Base-by-base conservation (phyloP, 179 eudicot genomes). In the Monotropa hypopitys region DNA sequence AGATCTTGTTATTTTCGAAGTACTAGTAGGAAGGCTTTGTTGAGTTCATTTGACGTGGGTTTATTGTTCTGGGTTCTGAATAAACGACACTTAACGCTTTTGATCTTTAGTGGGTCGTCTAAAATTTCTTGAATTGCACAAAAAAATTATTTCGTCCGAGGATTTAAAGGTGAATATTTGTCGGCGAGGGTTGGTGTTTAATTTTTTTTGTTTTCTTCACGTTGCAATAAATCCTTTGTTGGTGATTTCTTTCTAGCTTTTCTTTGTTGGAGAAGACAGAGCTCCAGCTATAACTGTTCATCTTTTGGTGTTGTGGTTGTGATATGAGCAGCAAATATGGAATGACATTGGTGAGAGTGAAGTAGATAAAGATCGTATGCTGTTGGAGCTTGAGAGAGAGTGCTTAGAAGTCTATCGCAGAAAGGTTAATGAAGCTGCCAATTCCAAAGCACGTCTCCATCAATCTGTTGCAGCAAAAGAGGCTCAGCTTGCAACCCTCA, bases 401-500 rank as follows among this genome's bases (percentile, higher is more conserved):
- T 88, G 91, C 74, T 79, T 87, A 42, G 86, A 88, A 76, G 85
- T 90, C 21, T 90, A 90, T 57, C 59, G 86, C 76, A 87, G 91
- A 79, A 90, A 90, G 81, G 88, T 90, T 20, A 90, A 90, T 65
- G 94, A 90, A 78, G 91, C 88, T 80, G 83, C 85, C 72, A 85
- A 82, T 78, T 67, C 91, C 38, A 90, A 90, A 76, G 86, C 87
- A 16, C 87, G 86, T 47, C 87, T 90, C 73, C 90, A 85, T 73
- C 94, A 90, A 57, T 75, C 88, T 75, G 85, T 88, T 71, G 91
- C 83, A 15, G 87, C 94, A 76, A 85, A 83, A 81, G 90, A 90
- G 80, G 94, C 91, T 7, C 91, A 90, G 85, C 86, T 90, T 72
- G 89, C 91, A 49, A 88, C 87, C 73, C 90, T 90, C 26, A 79